A percentile compares a stretch with the other conserved stretches of the same genome.
Evolutionary conservation across 2,329 filamentous ascomycete genomes (phyloP).

Genomic region (Xylariales sp.): DNA sequence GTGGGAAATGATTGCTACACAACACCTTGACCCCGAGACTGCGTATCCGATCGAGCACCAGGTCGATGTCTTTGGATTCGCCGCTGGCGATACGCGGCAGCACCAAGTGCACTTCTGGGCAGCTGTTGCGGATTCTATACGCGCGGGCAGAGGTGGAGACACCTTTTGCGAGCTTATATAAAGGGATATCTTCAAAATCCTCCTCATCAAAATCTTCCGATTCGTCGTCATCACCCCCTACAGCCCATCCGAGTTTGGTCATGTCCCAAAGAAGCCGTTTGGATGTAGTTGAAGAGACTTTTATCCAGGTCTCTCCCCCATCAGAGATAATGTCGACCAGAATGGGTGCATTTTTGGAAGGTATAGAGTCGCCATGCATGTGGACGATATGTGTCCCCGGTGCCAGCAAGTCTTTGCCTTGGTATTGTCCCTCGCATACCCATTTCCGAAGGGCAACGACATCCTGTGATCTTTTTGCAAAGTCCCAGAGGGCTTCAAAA

Average conservation of each 20-base stretch:
- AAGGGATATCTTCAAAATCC: constrained; percentile 20
- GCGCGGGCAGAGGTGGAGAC: constrained; percentile 18
- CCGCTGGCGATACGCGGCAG: constrained; percentile 23
- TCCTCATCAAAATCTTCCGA: constrained; percentile 13
- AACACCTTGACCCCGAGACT: constrained; percentile 16
- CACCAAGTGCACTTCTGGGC: constrained; percentile 17
- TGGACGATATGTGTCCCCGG: constrained; percentile 23
- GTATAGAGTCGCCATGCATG: constrained; percentile 18
- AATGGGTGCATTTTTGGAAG: constrained; percentile 13
- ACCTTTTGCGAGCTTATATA: constrained; percentile 21
- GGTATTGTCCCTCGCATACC: constrained; percentile 18
- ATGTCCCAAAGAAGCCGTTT: constrained; percentile 24
- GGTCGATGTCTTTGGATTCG: constrained; percentile 19
- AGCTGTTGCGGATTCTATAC: constrained; percentile 19
- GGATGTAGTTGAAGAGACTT: constrained; percentile 26
- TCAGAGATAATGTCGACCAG: constrained; percentile 24
- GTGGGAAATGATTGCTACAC: constrained; percentile 15
- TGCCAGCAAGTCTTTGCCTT: constrained; percentile 18
- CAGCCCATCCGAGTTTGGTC: constrained; percentile 22
- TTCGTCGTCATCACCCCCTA: constrained; percentile 20
- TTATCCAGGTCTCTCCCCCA: constrained; percentile 24
- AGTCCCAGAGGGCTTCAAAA: constrained; percentile 22
- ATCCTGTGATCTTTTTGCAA: constrained; percentile 19
- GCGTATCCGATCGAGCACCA: constrained; percentile 19
- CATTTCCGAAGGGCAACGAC: constrained; percentile 22